phyloP scores from a whole-genome alignment of 345 rosid species.

The Microthlaspi erraticum region DNA sequence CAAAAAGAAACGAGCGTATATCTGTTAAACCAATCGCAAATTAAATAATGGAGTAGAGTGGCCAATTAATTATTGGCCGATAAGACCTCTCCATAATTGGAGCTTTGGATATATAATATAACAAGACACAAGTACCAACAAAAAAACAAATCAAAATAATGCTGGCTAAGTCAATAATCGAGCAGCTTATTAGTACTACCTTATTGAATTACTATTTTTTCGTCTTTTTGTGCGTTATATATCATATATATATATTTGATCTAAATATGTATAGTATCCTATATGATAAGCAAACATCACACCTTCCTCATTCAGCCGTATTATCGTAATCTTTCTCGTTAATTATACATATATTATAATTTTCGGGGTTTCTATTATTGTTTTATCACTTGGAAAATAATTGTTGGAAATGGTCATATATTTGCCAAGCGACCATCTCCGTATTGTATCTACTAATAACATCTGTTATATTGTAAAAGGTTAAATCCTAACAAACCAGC shows the following conservation, averaged over 20 bases:
- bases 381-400: conserved; percentile 6
- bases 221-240: not conserved
- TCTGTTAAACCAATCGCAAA: conserved; percentile 13
- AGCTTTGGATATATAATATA: not conserved
- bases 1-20: not conserved
- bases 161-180: conserved; percentile 21
- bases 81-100: conserved; percentile 42
- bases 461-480: not conserved
- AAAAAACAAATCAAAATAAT: conserved; percentile 18
- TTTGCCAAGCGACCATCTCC: conserved; percentile 4
- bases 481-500: not conserved
- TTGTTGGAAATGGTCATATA: conserved; percentile 10
- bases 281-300: not conserved
- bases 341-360: conserved; percentile 8
- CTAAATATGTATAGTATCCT: conserved; percentile 7
- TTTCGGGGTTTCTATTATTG: conserved; percentile 10
- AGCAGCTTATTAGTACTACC: not conserved
- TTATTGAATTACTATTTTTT: not conserved
- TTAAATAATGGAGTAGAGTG: conserved; percentile 28
- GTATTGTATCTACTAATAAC: not conserved
- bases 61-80: conserved; percentile 35
- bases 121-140: conserved; percentile 27
- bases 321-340: conserved; percentile 20
- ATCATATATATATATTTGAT: not conserved
- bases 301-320: conserved; percentile 23